phyloP scores from a whole-genome alignment of 2,329 filamentous ascomycete species.

The Paraphaeosphaeria minitans region DNA sequence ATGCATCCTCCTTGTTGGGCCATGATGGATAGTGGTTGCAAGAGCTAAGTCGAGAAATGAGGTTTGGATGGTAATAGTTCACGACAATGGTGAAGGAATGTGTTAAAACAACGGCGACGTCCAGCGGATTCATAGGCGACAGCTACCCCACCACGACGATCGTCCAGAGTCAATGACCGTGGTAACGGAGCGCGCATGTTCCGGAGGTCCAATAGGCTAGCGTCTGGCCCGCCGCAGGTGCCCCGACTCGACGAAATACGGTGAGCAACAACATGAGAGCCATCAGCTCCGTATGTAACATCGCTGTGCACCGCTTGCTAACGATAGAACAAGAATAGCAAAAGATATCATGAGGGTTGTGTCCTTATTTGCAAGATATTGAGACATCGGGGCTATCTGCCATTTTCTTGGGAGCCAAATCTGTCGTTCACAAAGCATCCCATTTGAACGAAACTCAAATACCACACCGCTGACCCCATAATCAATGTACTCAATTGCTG shows the following conservation, averaged over 20 bases:
- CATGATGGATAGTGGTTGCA: slow-evolving; percentile 16
- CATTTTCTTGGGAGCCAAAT: neutral
- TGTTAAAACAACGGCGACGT: neutral
- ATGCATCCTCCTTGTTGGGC: slow-evolving; percentile 52
- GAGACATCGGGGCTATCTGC: neutral
- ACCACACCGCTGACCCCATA: neutral
- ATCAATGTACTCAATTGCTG: neutral
- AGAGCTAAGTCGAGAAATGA: neutral
- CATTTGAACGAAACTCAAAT: neutral
- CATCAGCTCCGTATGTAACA: neutral
- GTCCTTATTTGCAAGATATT: neutral
- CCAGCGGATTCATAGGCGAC: neutral
- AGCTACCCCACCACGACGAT: slow-evolving; percentile 10
- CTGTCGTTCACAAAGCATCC: neutral
- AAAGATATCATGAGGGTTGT: neutral
- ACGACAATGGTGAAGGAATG: neutral
- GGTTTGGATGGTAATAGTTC: neutral
- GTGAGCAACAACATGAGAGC: neutral
- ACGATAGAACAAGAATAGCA: neutral
- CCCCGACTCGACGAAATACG: neutral
- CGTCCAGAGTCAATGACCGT: neutral
- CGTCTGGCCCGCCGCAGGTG: neutral
- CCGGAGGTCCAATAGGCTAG: slow-evolving; percentile 2
- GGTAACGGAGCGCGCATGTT: neutral
- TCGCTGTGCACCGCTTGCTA: neutral